phyloP scores from a whole-genome alignment of 2,329 filamentous ascomycete species.

The Epichloe coenophiala region DNA sequence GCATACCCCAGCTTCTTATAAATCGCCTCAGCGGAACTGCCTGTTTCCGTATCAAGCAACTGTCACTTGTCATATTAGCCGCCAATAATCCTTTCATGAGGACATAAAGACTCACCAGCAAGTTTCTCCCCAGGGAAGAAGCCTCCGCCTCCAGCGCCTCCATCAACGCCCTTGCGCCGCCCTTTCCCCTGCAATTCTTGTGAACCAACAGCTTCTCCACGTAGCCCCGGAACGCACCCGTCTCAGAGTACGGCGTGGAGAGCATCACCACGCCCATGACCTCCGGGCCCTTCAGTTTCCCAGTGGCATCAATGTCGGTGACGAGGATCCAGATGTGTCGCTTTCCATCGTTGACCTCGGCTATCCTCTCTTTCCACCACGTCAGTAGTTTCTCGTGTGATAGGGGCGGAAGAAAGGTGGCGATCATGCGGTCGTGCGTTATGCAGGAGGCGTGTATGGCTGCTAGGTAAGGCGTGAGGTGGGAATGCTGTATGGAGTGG shows the following conservation, averaged over 20 bases:
- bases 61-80: constrained; percentile 10
- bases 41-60: constrained; percentile 39
- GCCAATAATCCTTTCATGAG: neutral
- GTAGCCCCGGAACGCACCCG: constrained; percentile 37
- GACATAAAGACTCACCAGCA: constrained; percentile 32
- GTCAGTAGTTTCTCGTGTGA: constrained; percentile 39
- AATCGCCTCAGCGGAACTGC: constrained; percentile 36
- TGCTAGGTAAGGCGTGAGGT: constrained; percentile 43
- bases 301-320: constrained; percentile 18
- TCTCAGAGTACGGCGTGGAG: constrained; percentile 36
- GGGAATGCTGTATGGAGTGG: constrained; percentile 29
- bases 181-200: constrained; percentile 33
- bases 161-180: constrained; percentile 39
- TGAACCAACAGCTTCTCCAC: constrained; percentile 47
- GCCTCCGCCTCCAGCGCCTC: constrained; percentile 42
- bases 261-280: constrained; percentile 45
- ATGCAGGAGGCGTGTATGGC: constrained; percentile 47
- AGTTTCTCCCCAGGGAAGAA: constrained; percentile 28
- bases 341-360: constrained; percentile 29
- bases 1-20: constrained; percentile 44
- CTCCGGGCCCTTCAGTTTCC: constrained; percentile 27
- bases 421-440: constrained; percentile 40
- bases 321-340: constrained; percentile 42
- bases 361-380: constrained; percentile 42
- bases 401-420: constrained; percentile 46